phyloP scores from a whole-genome alignment of 805 yeast species.

The Clavispora santaluciae region DNA sequence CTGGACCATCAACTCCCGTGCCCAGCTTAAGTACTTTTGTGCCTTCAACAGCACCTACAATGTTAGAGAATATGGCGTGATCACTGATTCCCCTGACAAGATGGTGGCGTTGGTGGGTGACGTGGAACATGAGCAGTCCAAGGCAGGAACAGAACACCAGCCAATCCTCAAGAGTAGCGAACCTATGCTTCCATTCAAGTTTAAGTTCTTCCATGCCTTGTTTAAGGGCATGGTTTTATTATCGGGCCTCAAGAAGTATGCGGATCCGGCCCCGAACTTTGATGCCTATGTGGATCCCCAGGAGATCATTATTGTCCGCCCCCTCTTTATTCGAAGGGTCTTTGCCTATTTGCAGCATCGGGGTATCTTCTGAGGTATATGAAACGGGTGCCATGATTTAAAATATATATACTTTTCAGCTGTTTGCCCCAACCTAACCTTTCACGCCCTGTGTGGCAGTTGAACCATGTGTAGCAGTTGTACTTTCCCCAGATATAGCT shows the following conservation, averaged over 20 bases:
- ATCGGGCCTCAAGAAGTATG: neutral
- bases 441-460: too few species aligned
- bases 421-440: too few species aligned
- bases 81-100: conserved; percentile 32
- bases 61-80: conserved; percentile 31
- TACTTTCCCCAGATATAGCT: too few species aligned
- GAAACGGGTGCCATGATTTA: too few species aligned
- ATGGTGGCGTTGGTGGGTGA: conserved; percentile 19
- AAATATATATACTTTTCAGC: too few species aligned
- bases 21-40: conserved; percentile 32
- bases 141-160: neutral
- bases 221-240: conserved; percentile 3
- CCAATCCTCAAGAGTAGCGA: neutral
- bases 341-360: conserved; percentile 14
- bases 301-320: conserved; percentile 5
- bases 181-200: conserved; percentile 2
- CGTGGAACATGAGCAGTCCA: neutral
- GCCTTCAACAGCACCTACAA: conserved; percentile 21
- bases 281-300: conserved; percentile 8
- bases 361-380: conserved; percentile 10
- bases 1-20: conserved; percentile 37
- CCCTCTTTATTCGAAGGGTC: conserved; percentile 5
- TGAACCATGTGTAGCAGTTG: too few species aligned
- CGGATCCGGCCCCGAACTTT: conserved; percentile 4
- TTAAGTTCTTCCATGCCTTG: conserved; percentile 5